Evolutionary conservation across 2,329 filamentous ascomycete species (phyloP).

Genomic region (Beauveria sp.): DNA sequence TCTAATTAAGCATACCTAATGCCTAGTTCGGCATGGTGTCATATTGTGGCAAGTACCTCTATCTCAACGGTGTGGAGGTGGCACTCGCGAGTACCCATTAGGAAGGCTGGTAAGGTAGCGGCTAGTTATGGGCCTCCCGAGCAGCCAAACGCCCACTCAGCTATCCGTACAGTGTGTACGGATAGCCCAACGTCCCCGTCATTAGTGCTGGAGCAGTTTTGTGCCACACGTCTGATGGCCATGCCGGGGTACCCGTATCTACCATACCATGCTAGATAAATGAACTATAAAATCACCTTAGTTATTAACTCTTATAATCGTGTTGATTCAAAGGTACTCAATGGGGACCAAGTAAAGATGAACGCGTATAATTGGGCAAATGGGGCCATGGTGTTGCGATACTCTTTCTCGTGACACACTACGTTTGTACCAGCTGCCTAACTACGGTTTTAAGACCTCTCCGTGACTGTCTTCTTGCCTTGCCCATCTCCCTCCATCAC

Average conservation of each 20-base stretch:
- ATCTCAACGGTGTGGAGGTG: slow-evolving; percentile 1
- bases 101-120: background rate
- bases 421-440: no score
- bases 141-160: background rate
- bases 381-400: no score
- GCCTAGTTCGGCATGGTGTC: background rate
- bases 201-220: background rate
- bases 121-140: slow-evolving; percentile 6
- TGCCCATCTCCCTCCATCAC: background rate
- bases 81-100: background rate
- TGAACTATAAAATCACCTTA: no score
- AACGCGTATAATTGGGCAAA: no score
- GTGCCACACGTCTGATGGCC: background rate
- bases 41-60: background rate
- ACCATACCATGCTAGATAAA: no score
- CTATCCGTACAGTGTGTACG: no score
- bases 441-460: no score
- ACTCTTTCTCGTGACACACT: no score
- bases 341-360: no score
- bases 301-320: no score
- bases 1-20: background rate
- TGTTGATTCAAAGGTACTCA: no score
- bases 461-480: no score
- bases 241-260: background rate
- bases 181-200: background rate